Evolutionary conservation across 768 basidiomycete genomes (phyloP), one percentile per base, ranked within the genome.

Genomic region (Leccinum arenicola): DNA sequence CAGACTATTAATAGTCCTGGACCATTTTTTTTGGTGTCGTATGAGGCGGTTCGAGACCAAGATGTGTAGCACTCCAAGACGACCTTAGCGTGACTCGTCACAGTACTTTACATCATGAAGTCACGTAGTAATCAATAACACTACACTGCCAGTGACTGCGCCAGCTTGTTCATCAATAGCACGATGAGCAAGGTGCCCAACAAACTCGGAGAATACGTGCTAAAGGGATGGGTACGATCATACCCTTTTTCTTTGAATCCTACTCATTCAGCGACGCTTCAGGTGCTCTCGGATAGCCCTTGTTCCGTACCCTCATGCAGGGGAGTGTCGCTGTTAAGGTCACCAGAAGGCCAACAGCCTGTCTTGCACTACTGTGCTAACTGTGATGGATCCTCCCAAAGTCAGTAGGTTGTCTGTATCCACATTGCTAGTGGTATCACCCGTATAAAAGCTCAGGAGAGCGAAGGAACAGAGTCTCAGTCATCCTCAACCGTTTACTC

Each of bases 311-410:
- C 74, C 17, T 75, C 75, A 21, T 91, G 89, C 69, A 74, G 75
- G 51, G 71, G 71, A 43, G 78, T 87, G n/a, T 92, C 90, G 8
- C 72, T 91, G n/a, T 73, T 93, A 77, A 82, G 85, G 63, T 88
- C 91, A 23, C 90, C 89, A 0, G 77, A 74, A 27, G 79, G 77
- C 45, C 76, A 64, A 56, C 70, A 72, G 15, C 81, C 84, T 6
- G 66, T 75, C 12, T 64, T 74, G 11, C 75, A 80, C 58, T 80
- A 88, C 60, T 93, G 91, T 68, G 87, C 80, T 6, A 84, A 79
- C 57, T 92, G 91, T 59, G 79, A 85, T 58, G 74, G 65, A n/a
- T 62, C 70, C 54, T 65, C 74, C 3, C 61, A 67, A 65, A 58
- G 79, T 75, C 67, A 64, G 77, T 62, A 43, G 4, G 56, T 45